Conservation (phyloP, 108 stramenopile genomes). For the Nannochloropsis gaditana region DNA sequence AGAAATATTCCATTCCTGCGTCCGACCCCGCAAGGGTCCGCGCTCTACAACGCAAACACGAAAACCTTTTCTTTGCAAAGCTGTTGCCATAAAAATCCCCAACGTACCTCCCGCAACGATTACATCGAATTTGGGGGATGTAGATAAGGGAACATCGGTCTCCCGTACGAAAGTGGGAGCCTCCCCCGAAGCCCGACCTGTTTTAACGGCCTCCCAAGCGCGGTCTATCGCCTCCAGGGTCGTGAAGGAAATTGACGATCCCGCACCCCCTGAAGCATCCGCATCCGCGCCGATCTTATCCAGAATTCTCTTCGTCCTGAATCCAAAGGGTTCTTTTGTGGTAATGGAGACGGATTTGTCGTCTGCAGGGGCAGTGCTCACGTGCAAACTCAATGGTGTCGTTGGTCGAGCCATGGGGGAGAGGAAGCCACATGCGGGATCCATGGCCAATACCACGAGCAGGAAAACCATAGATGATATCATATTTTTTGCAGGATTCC, state of each 20-base stretch:
- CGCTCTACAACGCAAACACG: slow-evolving; percentile 70
- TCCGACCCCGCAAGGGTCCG: slow-evolving; percentile 64
- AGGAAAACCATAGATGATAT: too few relatives aligned
- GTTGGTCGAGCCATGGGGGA: not conserved
- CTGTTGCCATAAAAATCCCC: slow-evolving; percentile 72
- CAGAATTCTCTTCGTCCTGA: not conserved
- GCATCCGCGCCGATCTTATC: not conserved
- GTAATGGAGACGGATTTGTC: not conserved
- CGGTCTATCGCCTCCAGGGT: not conserved
- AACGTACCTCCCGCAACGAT: slow-evolving; percentile 73
- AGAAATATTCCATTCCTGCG: slow-evolving; percentile 87
- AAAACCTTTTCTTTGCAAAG: slow-evolving; percentile 64
- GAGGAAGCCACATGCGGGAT: not conserved
- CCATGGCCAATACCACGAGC: too few relatives aligned
- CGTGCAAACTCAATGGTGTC: not conserved
- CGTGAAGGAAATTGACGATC: not conserved
- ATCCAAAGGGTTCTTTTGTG: not conserved
- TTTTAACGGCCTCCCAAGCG: not conserved
- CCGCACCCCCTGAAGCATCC: not conserved
- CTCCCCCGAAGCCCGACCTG: not conserved
- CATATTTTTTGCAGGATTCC: too few relatives aligned
- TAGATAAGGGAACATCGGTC: not conserved
- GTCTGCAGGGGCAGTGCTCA: not conserved
- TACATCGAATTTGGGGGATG: slow-evolving; percentile 54
- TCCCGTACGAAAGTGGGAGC: slow-evolving; percentile 10